Evolutionary conservation across 2,329 filamentous ascomycete species (phyloP).

Genomic region (Diplodia corticola): DNA sequence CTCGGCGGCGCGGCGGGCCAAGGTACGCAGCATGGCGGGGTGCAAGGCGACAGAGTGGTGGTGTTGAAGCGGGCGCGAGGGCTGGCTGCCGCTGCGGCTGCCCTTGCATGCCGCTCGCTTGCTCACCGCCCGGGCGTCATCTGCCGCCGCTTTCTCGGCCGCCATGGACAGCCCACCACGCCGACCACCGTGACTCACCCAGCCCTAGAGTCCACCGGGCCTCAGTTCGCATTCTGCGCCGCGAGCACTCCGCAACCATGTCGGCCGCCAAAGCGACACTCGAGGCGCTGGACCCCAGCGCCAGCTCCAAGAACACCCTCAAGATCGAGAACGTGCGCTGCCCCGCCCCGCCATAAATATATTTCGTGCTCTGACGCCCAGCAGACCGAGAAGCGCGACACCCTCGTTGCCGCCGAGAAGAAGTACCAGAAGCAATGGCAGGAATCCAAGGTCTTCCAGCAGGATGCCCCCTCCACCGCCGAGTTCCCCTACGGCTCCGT

Average conservation of each 20-base stretch:
- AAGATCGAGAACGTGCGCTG: constrained; percentile 61
- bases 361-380: constrained; percentile 28
- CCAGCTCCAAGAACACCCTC: constrained; percentile 60
- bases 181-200: constrained; percentile 18
- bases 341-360: constrained; percentile 13
- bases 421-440: constrained; percentile 89
- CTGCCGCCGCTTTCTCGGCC: constrained; percentile 13
- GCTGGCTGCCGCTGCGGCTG: not conserved
- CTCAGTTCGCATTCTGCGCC: constrained; percentile 31
- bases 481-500: constrained; percentile 78
- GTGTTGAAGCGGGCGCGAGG: not conserved
- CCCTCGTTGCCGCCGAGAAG: constrained; percentile 80
- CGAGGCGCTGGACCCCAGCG: constrained; percentile 56
- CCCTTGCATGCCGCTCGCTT: constrained; percentile 9
- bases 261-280: constrained; percentile 54
- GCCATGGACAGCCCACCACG: constrained; percentile 14
- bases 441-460: constrained; percentile 75
- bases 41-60: not conserved
- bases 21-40: constrained; percentile 49
- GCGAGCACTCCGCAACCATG: constrained; percentile 33
- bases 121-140: constrained; percentile 22
- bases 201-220: constrained; percentile 25
- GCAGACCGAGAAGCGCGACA: constrained; percentile 83
- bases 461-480: constrained; percentile 74
- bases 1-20: constrained; percentile 45